phyloP scores from a whole-genome alignment of 208 protist genomes.

The Crithidia brevicula region DNA sequence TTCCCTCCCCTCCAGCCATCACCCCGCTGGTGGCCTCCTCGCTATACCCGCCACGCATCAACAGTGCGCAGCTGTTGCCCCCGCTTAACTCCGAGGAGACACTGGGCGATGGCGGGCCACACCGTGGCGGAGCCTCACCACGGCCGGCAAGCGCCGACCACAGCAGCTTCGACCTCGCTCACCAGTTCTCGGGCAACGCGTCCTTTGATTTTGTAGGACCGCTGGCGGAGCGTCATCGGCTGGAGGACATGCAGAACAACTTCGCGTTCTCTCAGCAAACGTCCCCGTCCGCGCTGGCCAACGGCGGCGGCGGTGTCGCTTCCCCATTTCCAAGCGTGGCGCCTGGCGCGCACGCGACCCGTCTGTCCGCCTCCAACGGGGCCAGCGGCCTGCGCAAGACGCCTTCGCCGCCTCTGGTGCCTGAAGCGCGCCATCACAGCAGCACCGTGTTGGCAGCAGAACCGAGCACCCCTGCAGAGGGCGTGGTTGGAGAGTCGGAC shows the following conservation, averaged over 20 bases:
- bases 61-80: slow-evolving; percentile 7
- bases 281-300: background rate
- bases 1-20: slow-evolving; percentile 14
- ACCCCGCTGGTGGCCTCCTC: slow-evolving; percentile 27
- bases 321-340: background rate
- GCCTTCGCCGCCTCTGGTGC: slow-evolving; percentile 8
- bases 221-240: slow-evolving; percentile 37
- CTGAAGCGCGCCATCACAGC: slow-evolving; percentile 7
- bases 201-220: slow-evolving; percentile 55
- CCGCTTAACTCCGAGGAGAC: slow-evolving; percentile 7
- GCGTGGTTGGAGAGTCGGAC: background rate
- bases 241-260: slow-evolving; percentile 40
- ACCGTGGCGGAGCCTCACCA: slow-evolving; percentile 7
- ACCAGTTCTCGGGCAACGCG: slow-evolving; percentile 56
- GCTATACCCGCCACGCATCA: slow-evolving; percentile 25
- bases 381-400: slow-evolving; percentile 21
- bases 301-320: background rate
- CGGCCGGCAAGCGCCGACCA: slow-evolving; percentile 17
- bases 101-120: background rate
- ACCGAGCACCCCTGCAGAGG: background rate
- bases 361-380: background rate
- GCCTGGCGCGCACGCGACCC: background rate
- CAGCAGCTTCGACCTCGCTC: slow-evolving; percentile 25
- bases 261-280: slow-evolving; percentile 7
- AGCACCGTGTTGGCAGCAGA: background rate